Base-by-base conservation (phyloP, 2,329 filamentous ascomycete species). In the Beauveria asiatica region DNA sequence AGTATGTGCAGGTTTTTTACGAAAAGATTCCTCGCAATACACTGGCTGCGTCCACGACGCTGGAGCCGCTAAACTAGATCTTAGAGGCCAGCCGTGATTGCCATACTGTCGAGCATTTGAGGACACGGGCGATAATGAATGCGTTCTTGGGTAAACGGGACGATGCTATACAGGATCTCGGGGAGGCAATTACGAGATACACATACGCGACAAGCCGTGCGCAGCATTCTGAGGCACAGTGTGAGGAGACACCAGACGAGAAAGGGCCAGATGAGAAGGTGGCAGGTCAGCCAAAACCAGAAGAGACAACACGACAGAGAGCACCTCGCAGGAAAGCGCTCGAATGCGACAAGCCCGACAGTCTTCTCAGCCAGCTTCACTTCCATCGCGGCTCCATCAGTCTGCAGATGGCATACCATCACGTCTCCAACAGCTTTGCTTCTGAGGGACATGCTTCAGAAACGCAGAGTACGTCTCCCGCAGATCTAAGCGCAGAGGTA, bases 1-100 rank as follows among this genome's bases (percentile, higher is more conserved):
- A 87, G 72, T 94, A 94, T 70, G 90, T 94, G n/a, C 88, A 94
- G 70, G 94, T 93, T 75, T 95, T 95, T 72, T 89, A 93, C 73
- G 89, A 95, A 74, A 94, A 93, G 80, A 92, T 94, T 27, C 88
- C 89, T 1, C 88, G 85, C 45, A 78, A 87, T 46, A 85, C 88
- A 70, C 76, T 94, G 70, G 87, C 85, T 33, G 3, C 41, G 83
- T 90, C 67, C 86, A 82, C 66, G 92, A 89, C 9, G 86, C 83
- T 92, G 60, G 75, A 82, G 57, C 79, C 85, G 4, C 72, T 95
- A 64, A 78, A 86, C 69, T 82, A 89, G 42, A 83, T 93, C 60
- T 86, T 92, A 62, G 74, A 77, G 13, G 81, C 84, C 45, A 84
- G 88, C 33, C 5, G 11, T 37, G 33, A 13, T 37, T 37, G 11